A percentile compares a stretch with the other conserved stretches of the same genome.
Evolutionary conservation across 1,284 basidiomycete genomes (phyloP).

Genomic region (Boletus semigastroideus): DNA sequence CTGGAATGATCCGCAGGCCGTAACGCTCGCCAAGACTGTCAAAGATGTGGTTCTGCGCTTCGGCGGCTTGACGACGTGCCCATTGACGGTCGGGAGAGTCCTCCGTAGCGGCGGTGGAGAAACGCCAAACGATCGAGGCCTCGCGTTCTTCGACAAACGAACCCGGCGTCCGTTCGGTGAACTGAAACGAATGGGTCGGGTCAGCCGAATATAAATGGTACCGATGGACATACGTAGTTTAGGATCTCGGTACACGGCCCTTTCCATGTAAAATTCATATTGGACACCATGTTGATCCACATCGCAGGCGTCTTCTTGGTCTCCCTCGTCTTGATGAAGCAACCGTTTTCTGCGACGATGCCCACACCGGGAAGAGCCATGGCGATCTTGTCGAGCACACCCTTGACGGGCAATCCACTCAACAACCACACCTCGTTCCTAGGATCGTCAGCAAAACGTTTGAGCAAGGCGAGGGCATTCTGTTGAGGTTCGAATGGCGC

Average conservation of each 20-base stretch:
- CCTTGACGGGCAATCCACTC: slow-evolving; percentile 68
- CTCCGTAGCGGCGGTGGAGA: slow-evolving; percentile 59
- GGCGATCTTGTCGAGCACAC: slow-evolving; percentile 63
- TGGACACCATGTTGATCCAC: slow-evolving; percentile 81
- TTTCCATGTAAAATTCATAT: slow-evolving; percentile 81
- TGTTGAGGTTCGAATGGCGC: slow-evolving; percentile 51
- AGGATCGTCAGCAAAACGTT: slow-evolving; percentile 58
- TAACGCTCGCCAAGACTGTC: slow-evolving; percentile 82
- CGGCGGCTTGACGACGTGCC: slow-evolving; percentile 83
- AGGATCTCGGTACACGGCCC: slow-evolving; percentile 76
- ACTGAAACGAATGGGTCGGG: slow-evolving; percentile 44
- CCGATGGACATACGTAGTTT: slow-evolving; percentile 61
- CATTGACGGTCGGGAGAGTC: slow-evolving; percentile 61
- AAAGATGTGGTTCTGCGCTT: slow-evolving; percentile 89
- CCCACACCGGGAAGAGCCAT: slow-evolving; percentile 66
- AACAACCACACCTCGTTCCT: slow-evolving; percentile 82
- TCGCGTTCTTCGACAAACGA: slow-evolving; percentile 85
- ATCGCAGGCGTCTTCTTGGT: slow-evolving; percentile 36
- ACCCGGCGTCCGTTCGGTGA: slow-evolving; percentile 84
- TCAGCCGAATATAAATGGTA: too few relatives aligned
- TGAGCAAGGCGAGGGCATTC: slow-evolving; percentile 57
- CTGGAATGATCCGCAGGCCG: slow-evolving; percentile 78
- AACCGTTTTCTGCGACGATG: slow-evolving; percentile 88
- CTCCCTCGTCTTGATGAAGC: slow-evolving; percentile 61
- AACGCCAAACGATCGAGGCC: slow-evolving; percentile 82